Evolutionary conservation across 2,329 filamentous ascomycete genomes (phyloP).

Genomic region (Aureobasidium sp.): DNA sequence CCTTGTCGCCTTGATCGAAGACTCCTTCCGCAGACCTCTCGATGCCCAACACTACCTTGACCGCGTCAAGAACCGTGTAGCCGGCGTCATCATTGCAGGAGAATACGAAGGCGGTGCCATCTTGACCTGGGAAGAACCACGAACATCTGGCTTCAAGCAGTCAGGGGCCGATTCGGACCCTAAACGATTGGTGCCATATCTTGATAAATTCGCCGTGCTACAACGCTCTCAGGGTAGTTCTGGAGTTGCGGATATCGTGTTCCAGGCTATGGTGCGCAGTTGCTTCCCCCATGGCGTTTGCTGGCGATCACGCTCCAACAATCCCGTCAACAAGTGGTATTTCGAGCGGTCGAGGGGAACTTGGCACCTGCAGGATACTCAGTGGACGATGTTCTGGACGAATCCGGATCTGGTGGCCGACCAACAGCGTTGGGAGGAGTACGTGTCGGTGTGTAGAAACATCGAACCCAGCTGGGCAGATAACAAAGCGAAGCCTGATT

Average conservation of each 20-base stretch:
- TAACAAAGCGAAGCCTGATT: constrained; percentile 23
- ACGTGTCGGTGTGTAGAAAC: constrained; percentile 38
- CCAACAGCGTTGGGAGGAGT: constrained; percentile 37
- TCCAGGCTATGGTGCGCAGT: constrained; percentile 85
- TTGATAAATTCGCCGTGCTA: constrained; percentile 95
- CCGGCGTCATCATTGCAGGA: constrained; percentile 87
- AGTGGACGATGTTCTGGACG: constrained; percentile 99
- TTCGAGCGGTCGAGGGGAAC: constrained; percentile 83
- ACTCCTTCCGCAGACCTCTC: constrained; percentile 80
- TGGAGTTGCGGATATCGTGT: constrained; percentile 90
- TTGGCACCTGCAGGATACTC: constrained; percentile 68
- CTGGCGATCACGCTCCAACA: constrained; percentile 82
- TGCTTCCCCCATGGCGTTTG: constrained; percentile 86
- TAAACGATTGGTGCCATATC: constrained; percentile 71
- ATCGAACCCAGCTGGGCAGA: constrained; percentile 43
- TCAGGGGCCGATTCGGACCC: constrained; percentile 26
- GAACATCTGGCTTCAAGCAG: constrained; percentile 14
- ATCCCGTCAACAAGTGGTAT: constrained; percentile 99
- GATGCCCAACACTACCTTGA: constrained; percentile 74
- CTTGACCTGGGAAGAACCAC: constrained; percentile 83
- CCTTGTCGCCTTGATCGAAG: constrained; percentile 79
- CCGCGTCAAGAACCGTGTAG: constrained; percentile 71
- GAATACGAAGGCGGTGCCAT: constrained; percentile 95
- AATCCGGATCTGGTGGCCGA: constrained; percentile 52
- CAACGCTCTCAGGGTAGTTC: constrained; percentile 73